Conservation (phyloP, 192 early-diverging fungal genomes). For the Mortierella hygrophila region DNA sequence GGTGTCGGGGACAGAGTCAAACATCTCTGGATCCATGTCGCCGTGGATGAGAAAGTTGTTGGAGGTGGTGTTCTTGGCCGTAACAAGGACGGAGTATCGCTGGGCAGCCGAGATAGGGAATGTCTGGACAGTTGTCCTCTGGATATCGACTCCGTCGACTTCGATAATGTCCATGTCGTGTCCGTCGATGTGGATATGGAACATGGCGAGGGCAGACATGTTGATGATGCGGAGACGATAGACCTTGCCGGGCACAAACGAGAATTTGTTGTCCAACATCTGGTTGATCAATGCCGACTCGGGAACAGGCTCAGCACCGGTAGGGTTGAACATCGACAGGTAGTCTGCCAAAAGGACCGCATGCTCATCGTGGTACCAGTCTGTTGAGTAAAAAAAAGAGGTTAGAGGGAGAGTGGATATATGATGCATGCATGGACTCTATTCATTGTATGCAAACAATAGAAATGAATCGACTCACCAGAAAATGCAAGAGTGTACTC, state of each 20-base stretch:
- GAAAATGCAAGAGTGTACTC: constrained; percentile 68
- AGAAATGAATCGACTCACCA: constrained; percentile 63
- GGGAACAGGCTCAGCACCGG: constrained; percentile 82
- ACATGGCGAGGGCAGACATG: constrained; percentile 74
- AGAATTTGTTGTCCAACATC: constrained; percentile 47
- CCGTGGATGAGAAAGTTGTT: constrained; percentile 79
- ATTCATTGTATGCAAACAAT: not conserved
- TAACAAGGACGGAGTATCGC: constrained; percentile 76
- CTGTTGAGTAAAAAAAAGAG: constrained; percentile 8
- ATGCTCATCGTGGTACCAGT: constrained; percentile 74
- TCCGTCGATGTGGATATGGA: constrained; percentile 81
- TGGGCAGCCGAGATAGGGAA: constrained; percentile 69
- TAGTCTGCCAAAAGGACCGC: constrained; percentile 63
- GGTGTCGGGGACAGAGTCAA: constrained; percentile 67
- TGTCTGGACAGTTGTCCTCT: constrained; percentile 47
- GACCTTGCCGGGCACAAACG: constrained; percentile 76
- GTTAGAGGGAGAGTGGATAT: not conserved
- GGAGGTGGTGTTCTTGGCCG: constrained; percentile 64
- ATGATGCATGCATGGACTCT: not conserved
- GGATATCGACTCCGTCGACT: constrained; percentile 71
- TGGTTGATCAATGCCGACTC: constrained; percentile 72
- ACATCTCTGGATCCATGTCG: constrained; percentile 80
- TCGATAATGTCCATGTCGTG: constrained; percentile 83
- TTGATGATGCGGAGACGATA: constrained; percentile 85
- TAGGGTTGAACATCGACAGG: constrained; percentile 78